Base-by-base conservation (phyloP, 192 early-diverging fungal species). In the Backusella tuberculispora region DNA sequence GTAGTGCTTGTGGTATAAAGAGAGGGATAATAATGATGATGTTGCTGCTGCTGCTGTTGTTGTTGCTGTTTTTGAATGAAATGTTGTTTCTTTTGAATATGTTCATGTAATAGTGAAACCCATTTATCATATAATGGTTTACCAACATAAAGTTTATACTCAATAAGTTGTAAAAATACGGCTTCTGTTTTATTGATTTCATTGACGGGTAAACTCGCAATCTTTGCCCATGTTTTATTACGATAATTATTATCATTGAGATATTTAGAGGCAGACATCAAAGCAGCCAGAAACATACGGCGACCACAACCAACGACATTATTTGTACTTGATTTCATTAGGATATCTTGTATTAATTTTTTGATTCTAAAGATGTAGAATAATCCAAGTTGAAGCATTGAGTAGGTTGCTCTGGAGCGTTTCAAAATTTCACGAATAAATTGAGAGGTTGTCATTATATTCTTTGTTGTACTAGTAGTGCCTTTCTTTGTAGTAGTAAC, bases 181-280 rank as follows among this genome's bases (percentile, higher is more conserved):
- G 90, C 79, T 86, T 98, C 95, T 78, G 91, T 90, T 44, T 86
- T 85, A 84, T 93, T 92, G 64, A 98, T 89, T 81, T 98, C 94
- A 7, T 81, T 56, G 63, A 92, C 83, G 7, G 89, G 79, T 10
- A 98, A 87, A 70, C 91, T 89, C 17, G 94, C 95, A 45, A 96
- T 94, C 83, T 93, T 93, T 53, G 94, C 84, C 96, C 96, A 98
- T 3, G 93, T 90, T 74, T 85, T 86, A 86, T 95, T 96, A 13
- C 88, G 87, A 78, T 95, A 98, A 65, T 89, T 90, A 68, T 89
- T 89, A 85, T 98, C 96, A 72, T 88, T 88, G 68, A 93, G 86
- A 76, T 92, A 96, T 76, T 98, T 98, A 67, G 94, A 95, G 5
- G 96, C 94, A 45, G 92, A 82, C 69, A 98, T 92, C 34, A 98